Base-by-base conservation (phyloP, 2,329 filamentous ascomycete species). In the Penicillium oxalicum region DNA sequence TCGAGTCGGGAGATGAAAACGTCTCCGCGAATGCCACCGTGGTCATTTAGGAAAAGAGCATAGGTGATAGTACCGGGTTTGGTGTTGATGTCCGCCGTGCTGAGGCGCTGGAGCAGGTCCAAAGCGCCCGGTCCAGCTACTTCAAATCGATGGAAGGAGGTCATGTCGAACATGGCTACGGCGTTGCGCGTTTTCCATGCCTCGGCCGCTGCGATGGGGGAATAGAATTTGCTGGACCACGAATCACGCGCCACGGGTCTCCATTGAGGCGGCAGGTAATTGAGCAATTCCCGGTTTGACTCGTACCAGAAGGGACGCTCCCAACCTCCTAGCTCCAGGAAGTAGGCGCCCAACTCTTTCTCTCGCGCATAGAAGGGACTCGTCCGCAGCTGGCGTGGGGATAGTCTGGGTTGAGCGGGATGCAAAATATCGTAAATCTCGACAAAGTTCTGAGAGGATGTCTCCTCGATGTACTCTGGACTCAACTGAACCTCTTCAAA, bases 391-490 rank as follows among this genome's bases (percentile, higher is more conserved):
- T 80, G 77, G 0, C 82, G 76, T 0, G 80, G 81, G 0, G 77
- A 81, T 0, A 75, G 69, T 27, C 74, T 75, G 0, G 79, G 81
- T 45, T 81, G 78, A 0, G 81, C 69, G 0, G 81, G 81, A 49
- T 84, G 81, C 0, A 84, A 52, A 35, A 84, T 82, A 51, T 84
- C 81, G 66, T 84, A 84, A 1, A 84, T 75, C 53, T 84, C 81
- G 25, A 80, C 75, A 43, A 84, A 84, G 55, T 80, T 82, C 58
- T 81, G 79, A 40, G 76, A 71, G 0, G 77, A 78, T 0, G 81
- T 83, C 64, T 84, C 80, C 25, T 63, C 70, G 44, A 84, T 72
- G 50, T 84, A 84, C 0, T 70, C 48, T 0, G 67, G 74, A 2
- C 73, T 77, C 7, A 82, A 69, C 56, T 84, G 81, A 2, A 83